Evolutionary conservation across 2,329 filamentous ascomycete species (phyloP).

Genomic region (Aureobasidium sp.): DNA sequence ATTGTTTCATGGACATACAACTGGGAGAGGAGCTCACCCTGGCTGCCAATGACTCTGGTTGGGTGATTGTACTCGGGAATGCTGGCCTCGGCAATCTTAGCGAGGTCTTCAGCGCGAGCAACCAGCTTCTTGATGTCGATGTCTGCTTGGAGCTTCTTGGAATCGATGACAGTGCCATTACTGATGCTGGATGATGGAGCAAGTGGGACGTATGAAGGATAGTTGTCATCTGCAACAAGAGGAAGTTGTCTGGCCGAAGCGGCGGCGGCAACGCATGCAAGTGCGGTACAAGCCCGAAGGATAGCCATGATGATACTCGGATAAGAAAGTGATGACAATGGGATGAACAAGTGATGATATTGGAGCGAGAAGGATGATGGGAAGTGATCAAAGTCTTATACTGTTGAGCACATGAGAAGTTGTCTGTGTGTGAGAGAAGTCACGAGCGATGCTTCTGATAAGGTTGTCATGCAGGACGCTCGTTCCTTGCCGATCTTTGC

Average conservation of each 20-base stretch:
- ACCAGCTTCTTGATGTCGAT: constrained; percentile 53
- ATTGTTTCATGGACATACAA: not conserved
- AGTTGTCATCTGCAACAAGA: not conserved
- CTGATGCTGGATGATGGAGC: not conserved
- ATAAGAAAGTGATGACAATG: not conserved
- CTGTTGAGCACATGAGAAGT: not conserved
- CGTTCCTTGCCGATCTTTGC: constrained; percentile 10
- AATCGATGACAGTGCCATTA: not conserved
- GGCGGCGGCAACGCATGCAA: constrained; percentile 10
- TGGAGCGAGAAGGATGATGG: not conserved
- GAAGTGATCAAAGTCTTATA: not conserved
- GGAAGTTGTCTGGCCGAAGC: constrained; percentile 13
- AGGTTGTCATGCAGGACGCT: constrained; percentile 13
- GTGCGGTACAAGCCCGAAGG: constrained; percentile 4
- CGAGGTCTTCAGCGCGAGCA: constrained; percentile 54
- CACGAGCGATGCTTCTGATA: constrained; percentile 7
- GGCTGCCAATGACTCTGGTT: constrained; percentile 63
- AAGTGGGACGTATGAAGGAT: not conserved
- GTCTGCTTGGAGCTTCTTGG: constrained; percentile 42
- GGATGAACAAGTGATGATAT: too few species aligned
- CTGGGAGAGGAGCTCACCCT: constrained; percentile 38
- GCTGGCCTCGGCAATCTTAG: constrained; percentile 53
- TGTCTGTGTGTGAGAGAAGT: not conserved
- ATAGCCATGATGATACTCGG: not conserved
- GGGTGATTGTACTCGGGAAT: constrained; percentile 59